Evolutionary conservation across 345 rosid genomes (phyloP), one percentile per base, ranked within the genome.

Genomic region (Sapria himalayana): DNA sequence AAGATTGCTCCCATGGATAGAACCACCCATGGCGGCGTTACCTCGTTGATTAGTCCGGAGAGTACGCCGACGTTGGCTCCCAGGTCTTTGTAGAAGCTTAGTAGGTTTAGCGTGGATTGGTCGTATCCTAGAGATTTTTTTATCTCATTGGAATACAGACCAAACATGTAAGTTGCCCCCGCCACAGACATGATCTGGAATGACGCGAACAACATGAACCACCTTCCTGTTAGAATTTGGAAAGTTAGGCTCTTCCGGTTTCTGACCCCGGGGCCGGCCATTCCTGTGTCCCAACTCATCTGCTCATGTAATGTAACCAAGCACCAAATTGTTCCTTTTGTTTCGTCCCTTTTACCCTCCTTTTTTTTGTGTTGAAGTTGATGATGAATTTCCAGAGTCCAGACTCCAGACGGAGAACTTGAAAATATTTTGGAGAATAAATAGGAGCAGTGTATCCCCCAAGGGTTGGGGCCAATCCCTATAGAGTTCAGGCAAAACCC

Each of bases 11-110:
- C 85, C 0, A 70, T 33, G 2, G 56, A 35, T n/a, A 76, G 65
- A n/a, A 70, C 72, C 29, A 67, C 71, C 85, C 85, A 76, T 0
- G 80, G 72, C 0, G 80, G 85, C 0, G 77, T 64, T 8, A 76
- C 60, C 62, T 76, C 85, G 24, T 64, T 69, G 36, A 76, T 57
- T 1, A 76, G 65, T 12, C 85, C 81, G 1, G 85, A 49, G 1
- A 67, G 57, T 20, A 76, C 31, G 2, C 85, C 75, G 0, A 76
- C 69, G 36, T 70, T 70, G 32, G 63, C 43, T 1, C 81, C 86
- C 0, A 76, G 36, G 20, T 76, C 86, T 29, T 76, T 76, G 67
- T 64, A 76, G 63, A 70, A 72, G 43, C 81, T 65, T 15, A 76
- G 66, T 14, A 70, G 52, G 48, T 51, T 73, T 39, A 76, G 54